These are phyloP conservation scores for Skeletonema tropicum DNA, from an alignment of 108 stramenopile genomes.

Conservation along the genomic window DNA sequence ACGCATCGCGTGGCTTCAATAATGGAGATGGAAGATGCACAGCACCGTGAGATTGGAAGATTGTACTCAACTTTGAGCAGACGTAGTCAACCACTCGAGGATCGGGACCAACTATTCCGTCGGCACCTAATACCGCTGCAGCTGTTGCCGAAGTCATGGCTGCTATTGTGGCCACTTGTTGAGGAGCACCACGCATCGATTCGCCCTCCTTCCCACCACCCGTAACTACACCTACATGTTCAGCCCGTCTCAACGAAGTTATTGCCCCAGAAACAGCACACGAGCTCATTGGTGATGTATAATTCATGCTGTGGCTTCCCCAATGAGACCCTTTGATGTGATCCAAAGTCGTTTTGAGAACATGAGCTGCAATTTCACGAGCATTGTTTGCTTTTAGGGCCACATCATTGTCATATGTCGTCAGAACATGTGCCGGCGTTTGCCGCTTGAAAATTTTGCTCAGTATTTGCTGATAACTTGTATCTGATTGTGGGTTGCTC, in stretches of 20 bases:
- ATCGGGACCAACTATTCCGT: slow-evolving; percentile 74
- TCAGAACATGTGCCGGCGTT: slow-evolving; percentile 58
- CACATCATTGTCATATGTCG: slow-evolving; percentile 78
- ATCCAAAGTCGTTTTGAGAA: slow-evolving; percentile 28
- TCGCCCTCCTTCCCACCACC: slow-evolving; percentile 68
- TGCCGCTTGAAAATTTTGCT: slow-evolving; percentile 64
- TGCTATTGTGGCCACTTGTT: slow-evolving; percentile 64
- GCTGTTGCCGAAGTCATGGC: slow-evolving; percentile 75
- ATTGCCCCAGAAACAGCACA: slow-evolving; percentile 70
- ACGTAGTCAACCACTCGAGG: slow-evolving; percentile 66
- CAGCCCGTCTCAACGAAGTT: slow-evolving; percentile 60
- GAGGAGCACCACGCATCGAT: slow-evolving; percentile 69
- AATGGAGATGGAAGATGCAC: slow-evolving; percentile 63
- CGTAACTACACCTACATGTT: slow-evolving; percentile 53
- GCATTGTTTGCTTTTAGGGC: slow-evolving; percentile 62
- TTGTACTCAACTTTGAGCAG: slow-evolving; percentile 36
- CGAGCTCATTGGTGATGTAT: slow-evolving; percentile 70
- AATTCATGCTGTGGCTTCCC: slow-evolving; percentile 27
- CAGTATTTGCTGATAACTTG: slow-evolving; percentile 62
- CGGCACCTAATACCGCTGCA: slow-evolving; percentile 57
- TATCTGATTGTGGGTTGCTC: slow-evolving; percentile 71
- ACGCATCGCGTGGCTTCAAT: slow-evolving; percentile 56
- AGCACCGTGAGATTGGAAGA: slow-evolving; percentile 80
- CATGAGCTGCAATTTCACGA: slow-evolving; percentile 25
- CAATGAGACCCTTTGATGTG: slow-evolving; percentile 37